Base-by-base conservation (phyloP, 768 basidiomycete species). In the Filobasidium wieringae region DNA sequence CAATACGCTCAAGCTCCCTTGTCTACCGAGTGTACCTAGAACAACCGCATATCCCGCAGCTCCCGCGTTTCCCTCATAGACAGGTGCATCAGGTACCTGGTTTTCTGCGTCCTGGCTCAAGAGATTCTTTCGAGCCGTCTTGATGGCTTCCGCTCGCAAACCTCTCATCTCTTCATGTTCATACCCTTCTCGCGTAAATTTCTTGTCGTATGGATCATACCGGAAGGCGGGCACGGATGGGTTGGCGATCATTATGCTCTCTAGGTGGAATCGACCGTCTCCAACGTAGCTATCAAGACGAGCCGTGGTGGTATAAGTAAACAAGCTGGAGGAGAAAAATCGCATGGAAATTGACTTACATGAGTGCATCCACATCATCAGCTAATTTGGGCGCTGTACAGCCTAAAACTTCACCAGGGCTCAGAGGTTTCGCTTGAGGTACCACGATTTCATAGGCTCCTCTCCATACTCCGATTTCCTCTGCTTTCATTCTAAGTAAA, bases 171-270 rank as follows among this genome's bases (percentile, higher is more conserved):
- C 85, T 8, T 76, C 72, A 67, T 97, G 90, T 65, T 89, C 80
- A 64, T 97, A 99, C 3, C 83, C 79, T 70, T 99, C 95, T 58
- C 89, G 77, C 1, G 95, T 96, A 51, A 99, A 79, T 69, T 91
- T 95, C 74, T 99, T 99, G 22, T 90, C 88, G 73, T 97, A 99
- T 3, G 95, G 95, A 69, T 97, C 95, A 74, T 97, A 99, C 22
- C 95, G 83, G 76, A 95, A 99, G 0, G 95, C 92, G 11, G 95
- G 91, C 17, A 97, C 80, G 30, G 80, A 74, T 0, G 95, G 95
- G 72, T 99, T 99, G n/a, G 91, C 90, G 59, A 99, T 95, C 95
- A 99, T 99, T 71, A 96, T 91, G 14, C 89, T 87, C 74, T 99
- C 95, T 17, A 97, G 80, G 71, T 97, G 95, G 77, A 99, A 99